Percentiles rank a stretch among this genome's conserved stretches.
phyloP scores from a whole-genome alignment of 2,329 filamentous ascomycete genomes.

The Fusarium sp. region DNA sequence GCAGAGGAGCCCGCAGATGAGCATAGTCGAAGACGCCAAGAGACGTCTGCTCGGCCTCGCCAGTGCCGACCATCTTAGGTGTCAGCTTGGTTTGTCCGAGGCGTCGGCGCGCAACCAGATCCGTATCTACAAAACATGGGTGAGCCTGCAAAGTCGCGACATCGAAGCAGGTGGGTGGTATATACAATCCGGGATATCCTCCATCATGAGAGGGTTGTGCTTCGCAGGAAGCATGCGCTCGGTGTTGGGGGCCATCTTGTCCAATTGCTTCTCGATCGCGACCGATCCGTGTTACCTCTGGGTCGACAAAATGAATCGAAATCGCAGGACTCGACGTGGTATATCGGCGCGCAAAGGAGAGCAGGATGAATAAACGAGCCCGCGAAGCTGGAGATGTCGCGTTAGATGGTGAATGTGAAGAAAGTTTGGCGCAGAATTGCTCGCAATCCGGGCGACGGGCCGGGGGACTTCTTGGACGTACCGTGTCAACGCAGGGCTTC shows the following conservation, averaged over 20 bases:
- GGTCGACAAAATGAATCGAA: constrained; percentile 28
- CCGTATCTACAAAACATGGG: constrained; percentile 64
- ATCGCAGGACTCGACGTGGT: constrained; percentile 15
- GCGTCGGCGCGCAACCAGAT: constrained; percentile 84
- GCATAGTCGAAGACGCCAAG: constrained; percentile 94
- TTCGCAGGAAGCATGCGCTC: constrained; percentile 65
- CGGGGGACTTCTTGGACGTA: constrained; percentile 27
- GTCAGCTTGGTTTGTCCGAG: constrained; percentile 92
- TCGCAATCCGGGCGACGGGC: constrained; percentile 30
- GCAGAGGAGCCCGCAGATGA: constrained; percentile 90
- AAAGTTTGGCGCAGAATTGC: constrained; percentile 14
- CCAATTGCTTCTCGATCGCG: constrained; percentile 32
- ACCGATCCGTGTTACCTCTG: constrained; percentile 25
- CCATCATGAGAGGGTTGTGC: constrained; percentile 74
- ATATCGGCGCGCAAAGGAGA: constrained; percentile 26
- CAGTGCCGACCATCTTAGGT: constrained; percentile 81
- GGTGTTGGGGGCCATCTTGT: constrained; percentile 51
- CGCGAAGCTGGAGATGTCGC: constrained; percentile 14
- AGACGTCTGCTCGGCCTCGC: constrained; percentile 77
- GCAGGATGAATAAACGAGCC: constrained; percentile 15
- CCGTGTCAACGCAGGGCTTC: constrained; percentile 41
- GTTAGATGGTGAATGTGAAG: constrained; percentile 28
- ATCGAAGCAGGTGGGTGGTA: constrained; percentile 8
- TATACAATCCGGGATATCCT: constrained; percentile 72
- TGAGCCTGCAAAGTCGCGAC: constrained; percentile 38